Evolutionary conservation across 805 yeast genomes (phyloP), one percentile per base, ranked within the genome.

Genomic region (Ogataea paradorogensis): DNA sequence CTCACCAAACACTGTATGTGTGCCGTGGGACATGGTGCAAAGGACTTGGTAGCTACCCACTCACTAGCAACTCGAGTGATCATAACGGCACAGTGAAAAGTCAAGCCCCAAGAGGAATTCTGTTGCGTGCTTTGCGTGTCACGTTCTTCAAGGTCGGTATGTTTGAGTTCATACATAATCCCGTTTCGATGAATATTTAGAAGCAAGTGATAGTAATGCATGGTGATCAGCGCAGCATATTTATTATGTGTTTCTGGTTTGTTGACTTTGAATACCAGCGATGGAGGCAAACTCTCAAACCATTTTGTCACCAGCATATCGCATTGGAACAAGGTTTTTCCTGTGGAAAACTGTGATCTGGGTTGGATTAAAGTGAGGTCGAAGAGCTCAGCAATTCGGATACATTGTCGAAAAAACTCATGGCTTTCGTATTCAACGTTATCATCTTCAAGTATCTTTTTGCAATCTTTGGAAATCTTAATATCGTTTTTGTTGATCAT

Each of bases 11-110:
- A 38, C n/a, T 36, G 39, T 25, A 43, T 28, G 33, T 31, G 38
- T 3, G 39, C 32, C 7, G 27, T 18, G 7, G 47, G 42, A 15
- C 50, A 42, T 15, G 45, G 37, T 8, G 42, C 24, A 14, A 34
- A 31, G 5, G 15, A 14, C 10, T 33, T 33, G 18, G 79, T 77
- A 10, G 83, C 82, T 30, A 70, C 72, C 30, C 71, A 55, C 42
- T 80, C 49, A 40, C 74, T 74, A 25, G 75, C 67, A 33, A 83
- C 80, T 37, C 73, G 69, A 5, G 82, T 72, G 44, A 83, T 79
- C 80, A 81, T 80, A 50, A 82, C 74, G 1, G 89, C 85, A 2
- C 89, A 84, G 55, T 82, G 86, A 65, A 82, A 83, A 3, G 86
- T 81, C 42, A 83, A 79, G 3, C 86, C 84, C 81, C 85, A 78